Conservation (phyloP, 768 basidiomycete genomes). For the Hemileccinum rubropunctum region DNA sequence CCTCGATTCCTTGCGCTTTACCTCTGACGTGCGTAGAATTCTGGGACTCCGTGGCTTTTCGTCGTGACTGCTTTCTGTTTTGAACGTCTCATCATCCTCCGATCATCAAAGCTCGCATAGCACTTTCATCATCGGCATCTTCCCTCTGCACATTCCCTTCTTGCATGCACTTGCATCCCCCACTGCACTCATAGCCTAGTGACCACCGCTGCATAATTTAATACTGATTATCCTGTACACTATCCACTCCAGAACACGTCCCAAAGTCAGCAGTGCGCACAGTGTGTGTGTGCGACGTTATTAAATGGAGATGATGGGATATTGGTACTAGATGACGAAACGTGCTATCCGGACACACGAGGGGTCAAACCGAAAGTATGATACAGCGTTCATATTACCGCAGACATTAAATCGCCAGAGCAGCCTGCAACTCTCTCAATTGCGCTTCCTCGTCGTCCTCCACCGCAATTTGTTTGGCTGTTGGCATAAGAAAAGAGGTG, state of each 20-base stretch:
- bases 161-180: constrained; percentile 27
- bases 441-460: constrained; percentile 94
- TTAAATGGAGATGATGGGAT: constrained; percentile 32
- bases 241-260: constrained; percentile 25
- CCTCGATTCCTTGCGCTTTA: constrained; percentile 93
- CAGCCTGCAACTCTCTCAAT: constrained; percentile 85
- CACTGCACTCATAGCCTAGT: constrained; percentile 29
- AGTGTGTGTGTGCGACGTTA: constrained; percentile 18
- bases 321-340: constrained; percentile 32
- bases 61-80: constrained; percentile 24
- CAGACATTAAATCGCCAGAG: constrained; percentile 68
- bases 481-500: neutral
- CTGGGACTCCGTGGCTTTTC: constrained; percentile 68
- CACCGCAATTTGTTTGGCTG: constrained; percentile 41
- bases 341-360: constrained; percentile 14
- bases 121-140: constrained; percentile 25
- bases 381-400: constrained; percentile 2
- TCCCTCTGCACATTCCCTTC: constrained; percentile 19
- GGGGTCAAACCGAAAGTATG: constrained; percentile 6
- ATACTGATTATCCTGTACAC: constrained; percentile 38
- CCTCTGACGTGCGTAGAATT: constrained; percentile 90
- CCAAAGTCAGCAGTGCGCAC: constrained; percentile 21
- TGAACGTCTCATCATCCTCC: constrained; percentile 4
- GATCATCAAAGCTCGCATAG: constrained; percentile 17
- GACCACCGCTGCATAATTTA: constrained; percentile 34